Evolutionary conservation across 805 yeast species (phyloP), one percentile per base, ranked within the genome.

Genomic region (Pichia ethanolica): DNA sequence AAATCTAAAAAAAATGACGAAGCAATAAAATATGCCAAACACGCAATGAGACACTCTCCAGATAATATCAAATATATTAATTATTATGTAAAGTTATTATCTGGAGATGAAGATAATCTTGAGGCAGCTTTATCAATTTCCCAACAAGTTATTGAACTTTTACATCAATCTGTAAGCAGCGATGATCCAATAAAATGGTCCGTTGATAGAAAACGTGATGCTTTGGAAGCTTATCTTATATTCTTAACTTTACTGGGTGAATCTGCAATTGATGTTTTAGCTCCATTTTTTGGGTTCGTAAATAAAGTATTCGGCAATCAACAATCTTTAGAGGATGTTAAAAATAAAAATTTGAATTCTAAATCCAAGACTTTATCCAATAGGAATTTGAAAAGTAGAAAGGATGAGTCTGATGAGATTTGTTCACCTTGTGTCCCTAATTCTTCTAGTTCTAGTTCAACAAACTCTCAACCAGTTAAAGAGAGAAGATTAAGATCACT

Each of bases 211-310:
- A 67, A 75, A 58, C 69, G 75, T 67, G 81, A 75, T 50, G 74
- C 81, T 49, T 60, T 82, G 46, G 86, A 87, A 60, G 71, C 89
- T 61, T 86, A 86, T 57, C 72, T 86, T 65, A 83, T 96, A 0
- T 87, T 84, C 57, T 67, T 89, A 36, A 80, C 87, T 1, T 69
- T 88, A n/a, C 67, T 80, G 46, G 89, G 85, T 58, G 72, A 78
- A 6, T 68, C 77, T 5, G 71, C 76, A 3, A 30, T 42, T 6
- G 50, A 45, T 11, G 44, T 73, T 45, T 61, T 89, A n/a, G 77
- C 86, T 2, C 88, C 79, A 42, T 72, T 87, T 9, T 84, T 89
- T 56, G 74, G 71, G 10, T 61, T 83, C 10, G 83, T 75, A 56
- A 73, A 78, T 44, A 70, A 65, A 30, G 47, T 64, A 13, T 57